Base-by-base conservation (phyloP, 345 rosid species). In the Eucalyptus paniculata region DNA sequence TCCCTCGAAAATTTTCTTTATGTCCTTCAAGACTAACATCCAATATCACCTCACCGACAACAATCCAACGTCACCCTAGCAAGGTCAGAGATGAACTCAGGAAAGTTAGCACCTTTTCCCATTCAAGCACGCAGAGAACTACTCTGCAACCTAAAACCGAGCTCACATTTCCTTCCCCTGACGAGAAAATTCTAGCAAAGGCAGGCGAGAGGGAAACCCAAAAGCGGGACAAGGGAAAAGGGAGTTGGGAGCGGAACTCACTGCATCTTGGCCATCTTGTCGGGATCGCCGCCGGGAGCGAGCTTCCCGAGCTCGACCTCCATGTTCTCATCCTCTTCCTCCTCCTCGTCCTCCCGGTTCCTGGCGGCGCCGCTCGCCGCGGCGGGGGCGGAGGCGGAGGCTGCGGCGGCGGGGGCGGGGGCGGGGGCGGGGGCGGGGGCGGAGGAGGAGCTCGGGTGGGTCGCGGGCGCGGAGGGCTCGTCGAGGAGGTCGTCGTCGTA, bases 201-300 rank as follows among this genome's bases (percentile, higher is more conserved):
- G 85, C 47, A 37, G 83, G 83, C 17, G 24, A 7, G 30, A 54
- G 40, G n/a, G 50, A 37, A 50, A 44, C 24, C 86, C 86, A 88
- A 12, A 42, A 87, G 28, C 26, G 23, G 87, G 86, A 32, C 77
- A 30, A 2, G 51, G 13, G 16, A 17, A 19, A 69, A 18, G 5
- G 62, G 26, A 89, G 3, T 45, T 16, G 26, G 60, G 19, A n/a
- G 44, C 45, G 37, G 30, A 21, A 90, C 97, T 95, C 86, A 98
- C 98, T 97, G 97, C 99, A 98, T 98, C 92, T 94, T 97, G 85
- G 94, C 99, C 98, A 94, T 93, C 88, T 96, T 97, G 92, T 92
- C 90, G 40, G 99, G 99, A 90, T 96, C 99, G 37, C 94, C 92
- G 86, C 92, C 93, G 47, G 98, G 93, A 6, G 98, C 96, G 16